These are phyloP conservation scores for Peniophora sp. DNA, from an alignment of 1,284 basidiomycete species.

Conservation along the genomic window DNA sequence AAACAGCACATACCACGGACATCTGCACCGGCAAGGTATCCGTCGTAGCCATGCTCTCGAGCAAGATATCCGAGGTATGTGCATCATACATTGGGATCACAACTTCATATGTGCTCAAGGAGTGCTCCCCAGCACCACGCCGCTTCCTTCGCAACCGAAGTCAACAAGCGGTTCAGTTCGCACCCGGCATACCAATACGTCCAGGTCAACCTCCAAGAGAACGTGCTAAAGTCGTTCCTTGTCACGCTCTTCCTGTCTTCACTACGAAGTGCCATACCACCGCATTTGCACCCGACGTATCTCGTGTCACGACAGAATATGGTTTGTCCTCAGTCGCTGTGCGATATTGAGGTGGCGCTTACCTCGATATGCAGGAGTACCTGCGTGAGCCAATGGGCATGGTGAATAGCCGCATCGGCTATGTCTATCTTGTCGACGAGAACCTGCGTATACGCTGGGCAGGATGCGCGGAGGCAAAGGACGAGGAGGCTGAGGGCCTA, in stretches of 20 bases:
- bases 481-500: slow-evolving; percentile 66
- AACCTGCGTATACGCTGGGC: slow-evolving; percentile 89
- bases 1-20: slow-evolving; percentile 68
- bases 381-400: slow-evolving; percentile 79
- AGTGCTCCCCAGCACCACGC: slow-evolving; percentile 88
- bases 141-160: slow-evolving; percentile 61
- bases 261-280: slow-evolving; percentile 61
- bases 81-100: not conserved
- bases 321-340: slow-evolving; percentile 25
- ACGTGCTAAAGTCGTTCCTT: slow-evolving; percentile 83
- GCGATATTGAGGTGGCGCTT: not conserved
- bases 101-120: too few species aligned
- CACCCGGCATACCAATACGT: slow-evolving; percentile 75
- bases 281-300: slow-evolving; percentile 67
- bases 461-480: slow-evolving; percentile 77
- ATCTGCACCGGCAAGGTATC: slow-evolving; percentile 73
- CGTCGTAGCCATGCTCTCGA: slow-evolving; percentile 75
- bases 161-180: slow-evolving; percentile 51
- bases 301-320: slow-evolving; percentile 76
- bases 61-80: slow-evolving; percentile 78
- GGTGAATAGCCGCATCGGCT: slow-evolving; percentile 88
- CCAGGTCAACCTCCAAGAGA: slow-evolving; percentile 88
- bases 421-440: slow-evolving; percentile 87
- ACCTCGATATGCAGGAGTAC: slow-evolving; percentile 38
- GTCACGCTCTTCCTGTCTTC: slow-evolving; percentile 76